Conservation (phyloP, 2,329 filamentous ascomycete species). For the Arthrinium phaeospermum region DNA sequence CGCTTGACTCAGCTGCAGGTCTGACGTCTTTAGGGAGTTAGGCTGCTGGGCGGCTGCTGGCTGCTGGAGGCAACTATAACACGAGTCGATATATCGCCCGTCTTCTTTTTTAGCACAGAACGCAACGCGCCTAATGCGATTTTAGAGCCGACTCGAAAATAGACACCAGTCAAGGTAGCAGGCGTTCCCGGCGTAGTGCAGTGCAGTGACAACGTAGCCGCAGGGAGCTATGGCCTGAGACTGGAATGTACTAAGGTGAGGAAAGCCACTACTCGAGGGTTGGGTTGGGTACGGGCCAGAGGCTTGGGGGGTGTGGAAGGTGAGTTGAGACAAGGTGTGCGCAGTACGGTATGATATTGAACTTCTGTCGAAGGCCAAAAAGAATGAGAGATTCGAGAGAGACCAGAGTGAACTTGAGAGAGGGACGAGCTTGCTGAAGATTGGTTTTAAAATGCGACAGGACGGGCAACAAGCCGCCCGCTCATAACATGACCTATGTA, state of each 20-base stretch:
- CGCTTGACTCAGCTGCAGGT: slow-evolving; percentile 13
- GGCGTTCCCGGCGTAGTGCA: slow-evolving; percentile 1
- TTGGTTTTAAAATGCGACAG: slow-evolving; percentile 18
- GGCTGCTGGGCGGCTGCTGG: background rate
- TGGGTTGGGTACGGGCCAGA: background rate
- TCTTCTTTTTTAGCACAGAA: slow-evolving; percentile 5
- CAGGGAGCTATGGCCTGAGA: slow-evolving; percentile 12
- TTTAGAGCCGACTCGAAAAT: slow-evolving; percentile 19
- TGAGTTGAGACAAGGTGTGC: slow-evolving; percentile 4
- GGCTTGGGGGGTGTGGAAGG: background rate
- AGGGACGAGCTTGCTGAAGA: slow-evolving; percentile 17
- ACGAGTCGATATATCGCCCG: slow-evolving; percentile 10
- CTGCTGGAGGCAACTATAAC: slow-evolving; percentile 6
- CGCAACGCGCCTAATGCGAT: slow-evolving; percentile 8
- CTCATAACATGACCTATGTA: slow-evolving; percentile 2
- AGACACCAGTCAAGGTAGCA: slow-evolving; percentile 2
- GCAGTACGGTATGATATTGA: background rate
- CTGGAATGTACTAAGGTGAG: background rate
- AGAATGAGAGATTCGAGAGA: slow-evolving; percentile 8
- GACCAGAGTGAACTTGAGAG: slow-evolving; percentile 7
- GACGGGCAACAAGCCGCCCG: slow-evolving; percentile 1
- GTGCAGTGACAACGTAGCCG: background rate
- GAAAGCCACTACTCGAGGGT: background rate
- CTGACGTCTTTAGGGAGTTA: slow-evolving; percentile 16
- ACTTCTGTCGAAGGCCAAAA: background rate